These are phyloP conservation scores for Russula lepida DNA, from an alignment of 768 basidiomycete species.

Conservation along the genomic window DNA sequence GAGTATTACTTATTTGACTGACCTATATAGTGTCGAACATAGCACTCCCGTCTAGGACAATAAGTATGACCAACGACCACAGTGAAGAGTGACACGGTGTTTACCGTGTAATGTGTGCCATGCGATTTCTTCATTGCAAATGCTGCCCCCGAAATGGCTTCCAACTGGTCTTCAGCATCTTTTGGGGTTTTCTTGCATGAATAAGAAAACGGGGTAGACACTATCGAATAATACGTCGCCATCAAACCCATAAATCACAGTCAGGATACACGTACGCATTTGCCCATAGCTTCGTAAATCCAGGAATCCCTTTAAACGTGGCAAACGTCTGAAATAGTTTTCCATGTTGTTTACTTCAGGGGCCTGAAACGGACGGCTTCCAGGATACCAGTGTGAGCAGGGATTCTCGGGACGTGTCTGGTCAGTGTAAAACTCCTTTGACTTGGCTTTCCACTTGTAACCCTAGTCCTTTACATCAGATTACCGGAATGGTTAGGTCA, in stretches of 20 bases:
- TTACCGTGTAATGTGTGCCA: slow-evolving; percentile 48
- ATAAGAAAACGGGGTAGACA: slow-evolving; percentile 73
- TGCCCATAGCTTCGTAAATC: slow-evolving; percentile 80
- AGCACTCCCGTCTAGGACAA: slow-evolving; percentile 35
- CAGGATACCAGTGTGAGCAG: slow-evolving; percentile 74
- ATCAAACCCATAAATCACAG: neutral
- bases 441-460: slow-evolving; percentile 57
- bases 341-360: slow-evolving; percentile 70
- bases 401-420: slow-evolving; percentile 34
- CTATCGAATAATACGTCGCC: slow-evolving; percentile 28
- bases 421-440: slow-evolving; percentile 2
- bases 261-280: slow-evolving; percentile 41
- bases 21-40: slow-evolving; percentile 39
- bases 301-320: slow-evolving; percentile 53
- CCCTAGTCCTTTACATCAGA: slow-evolving; percentile 35
- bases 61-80: neutral
- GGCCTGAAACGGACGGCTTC: slow-evolving; percentile 64
- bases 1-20: slow-evolving; percentile 23
- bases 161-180: slow-evolving; percentile 68
- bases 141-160: slow-evolving; percentile 59
- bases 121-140: slow-evolving; percentile 47
- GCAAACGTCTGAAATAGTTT: slow-evolving; percentile 49
- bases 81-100: neutral
- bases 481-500: neutral
- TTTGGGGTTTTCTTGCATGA: slow-evolving; percentile 53